Evolutionary conservation across 306 rosid genomes (phyloP).

Genomic region (Rosa rugosa): DNA sequence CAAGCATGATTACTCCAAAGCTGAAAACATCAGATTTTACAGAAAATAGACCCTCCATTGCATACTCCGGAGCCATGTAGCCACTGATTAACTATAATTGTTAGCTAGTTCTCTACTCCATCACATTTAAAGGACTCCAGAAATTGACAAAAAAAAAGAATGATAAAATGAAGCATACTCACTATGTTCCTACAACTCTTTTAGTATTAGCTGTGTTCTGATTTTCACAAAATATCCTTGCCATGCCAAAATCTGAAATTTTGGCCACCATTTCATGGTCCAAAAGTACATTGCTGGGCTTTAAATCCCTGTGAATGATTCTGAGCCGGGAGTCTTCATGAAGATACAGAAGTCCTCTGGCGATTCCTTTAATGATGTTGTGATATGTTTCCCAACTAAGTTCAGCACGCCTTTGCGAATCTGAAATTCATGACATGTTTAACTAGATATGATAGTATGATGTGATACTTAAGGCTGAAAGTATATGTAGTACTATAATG

Average conservation of each 20-base stretch:
- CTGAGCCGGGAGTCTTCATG: slow-evolving; percentile 52
- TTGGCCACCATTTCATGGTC: slow-evolving; percentile 44
- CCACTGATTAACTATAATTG: slow-evolving; percentile 26
- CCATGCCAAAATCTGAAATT: slow-evolving; percentile 60
- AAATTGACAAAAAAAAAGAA: not conserved
- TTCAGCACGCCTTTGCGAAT: slow-evolving; percentile 28
- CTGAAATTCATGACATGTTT: slow-evolving; percentile 19
- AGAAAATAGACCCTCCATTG: slow-evolving; percentile 35
- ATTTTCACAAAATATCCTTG: slow-evolving; percentile 44
- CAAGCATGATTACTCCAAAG: slow-evolving; percentile 46
- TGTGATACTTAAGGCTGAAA: not conserved
- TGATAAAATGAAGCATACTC: slow-evolving; percentile 8
- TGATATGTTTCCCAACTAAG: slow-evolving; percentile 45
- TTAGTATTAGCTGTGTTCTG: slow-evolving; percentile 45
- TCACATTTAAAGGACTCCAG: not conserved
- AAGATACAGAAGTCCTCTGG: slow-evolving; percentile 47
- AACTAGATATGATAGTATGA: not conserved
- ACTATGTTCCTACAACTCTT: slow-evolving; percentile 59
- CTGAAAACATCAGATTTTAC: slow-evolving; percentile 48
- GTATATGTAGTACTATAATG: not conserved
- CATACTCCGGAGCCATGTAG: slow-evolving; percentile 57
- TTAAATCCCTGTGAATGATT: slow-evolving; percentile 52
- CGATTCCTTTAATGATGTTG: slow-evolving; percentile 41
- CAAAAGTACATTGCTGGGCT: slow-evolving; percentile 48
- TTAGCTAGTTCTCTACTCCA: not conserved